These are phyloP conservation scores for Pseudopithomyces chartarum DNA, from an alignment of 2,329 filamentous ascomycete species.

Conservation along the genomic window DNA sequence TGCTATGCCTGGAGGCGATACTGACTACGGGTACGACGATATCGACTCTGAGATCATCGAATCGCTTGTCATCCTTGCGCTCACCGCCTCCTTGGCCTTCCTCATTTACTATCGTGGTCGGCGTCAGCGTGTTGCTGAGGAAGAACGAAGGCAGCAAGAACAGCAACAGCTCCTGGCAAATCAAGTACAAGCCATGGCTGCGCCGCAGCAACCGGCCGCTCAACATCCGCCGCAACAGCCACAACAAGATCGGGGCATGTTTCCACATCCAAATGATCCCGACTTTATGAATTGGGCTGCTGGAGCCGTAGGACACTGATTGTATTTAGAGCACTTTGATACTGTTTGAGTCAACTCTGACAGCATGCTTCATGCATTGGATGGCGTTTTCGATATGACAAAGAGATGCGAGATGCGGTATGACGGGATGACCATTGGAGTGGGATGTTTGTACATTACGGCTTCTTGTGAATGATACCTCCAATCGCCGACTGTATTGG, in stretches of 20 bases:
- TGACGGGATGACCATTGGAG: slow-evolving; percentile 1
- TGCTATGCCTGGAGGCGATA: slow-evolving; percentile 53
- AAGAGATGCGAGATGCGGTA: not conserved
- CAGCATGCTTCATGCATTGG: not conserved
- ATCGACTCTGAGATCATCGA: slow-evolving; percentile 82
- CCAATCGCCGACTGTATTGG: not conserved
- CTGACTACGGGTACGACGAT: slow-evolving; percentile 65
- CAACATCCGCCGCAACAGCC: slow-evolving; percentile 21
- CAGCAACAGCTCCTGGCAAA: slow-evolving; percentile 39
- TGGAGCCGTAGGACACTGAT: slow-evolving; percentile 67
- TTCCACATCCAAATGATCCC: slow-evolving; percentile 69
- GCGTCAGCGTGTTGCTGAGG: slow-evolving; percentile 54
- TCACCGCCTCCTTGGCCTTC: slow-evolving; percentile 75
- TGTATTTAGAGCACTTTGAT: not conserved
- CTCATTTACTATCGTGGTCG: slow-evolving; percentile 83
- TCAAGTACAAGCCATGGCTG: slow-evolving; percentile 15
- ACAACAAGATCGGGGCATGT: slow-evolving; percentile 59
- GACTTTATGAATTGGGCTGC: slow-evolving; percentile 71
- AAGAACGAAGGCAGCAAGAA: slow-evolving; percentile 38
- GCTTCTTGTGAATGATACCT: slow-evolving; percentile 5
- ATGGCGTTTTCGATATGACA: not conserved
- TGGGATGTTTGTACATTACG: not conserved
- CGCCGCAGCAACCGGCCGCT: slow-evolving; percentile 40
- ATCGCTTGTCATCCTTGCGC: slow-evolving; percentile 78
- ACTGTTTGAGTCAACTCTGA: not conserved